These are phyloP conservation scores for Fagus crenata DNA, from an alignment of 306 rosid genomes.

Conservation along the genomic window DNA sequence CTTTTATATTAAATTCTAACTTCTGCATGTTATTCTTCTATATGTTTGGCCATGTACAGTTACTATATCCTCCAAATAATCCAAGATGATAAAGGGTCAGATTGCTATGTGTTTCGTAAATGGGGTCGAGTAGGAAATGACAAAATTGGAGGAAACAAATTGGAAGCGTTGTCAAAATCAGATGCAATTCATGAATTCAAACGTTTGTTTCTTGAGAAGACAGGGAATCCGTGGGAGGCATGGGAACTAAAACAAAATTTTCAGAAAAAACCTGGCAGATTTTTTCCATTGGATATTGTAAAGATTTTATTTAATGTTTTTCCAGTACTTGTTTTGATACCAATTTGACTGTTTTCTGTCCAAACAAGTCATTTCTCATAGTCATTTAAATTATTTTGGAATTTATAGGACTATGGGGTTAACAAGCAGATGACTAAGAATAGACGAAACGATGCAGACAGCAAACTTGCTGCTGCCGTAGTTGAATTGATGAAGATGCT, in stretches of 20 bases:
- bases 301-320: conserved; percentile 21
- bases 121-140: conserved; percentile 98
- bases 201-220: conserved; percentile 86
- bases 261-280: conserved; percentile 92
- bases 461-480: conserved; percentile 69
- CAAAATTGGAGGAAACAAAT: conserved; percentile 81
- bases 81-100: conserved; percentile 81
- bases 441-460: conserved; percentile 35
- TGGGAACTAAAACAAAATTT: conserved; percentile 78
- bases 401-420: conserved; percentile 86
- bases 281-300: conserved; percentile 96
- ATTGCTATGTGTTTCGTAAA: conserved; percentile 83
- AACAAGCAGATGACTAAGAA: conserved; percentile 65
- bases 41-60: conserved; percentile 42
- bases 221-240: conserved; percentile 99
- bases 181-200: conserved; percentile 79
- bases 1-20: neutral
- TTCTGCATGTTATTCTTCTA: conserved; percentile 12
- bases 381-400: conserved; percentile 16
- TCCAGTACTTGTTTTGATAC: conserved; percentile 14
- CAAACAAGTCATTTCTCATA: too few species aligned
- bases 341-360: neutral
- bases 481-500: conserved; percentile 88
- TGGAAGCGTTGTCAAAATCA: conserved; percentile 67
- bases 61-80: conserved; percentile 90